Evolutionary conservation across 2,329 filamentous ascomycete genomes (phyloP).

Genomic region (Colletotrichum horii): DNA sequence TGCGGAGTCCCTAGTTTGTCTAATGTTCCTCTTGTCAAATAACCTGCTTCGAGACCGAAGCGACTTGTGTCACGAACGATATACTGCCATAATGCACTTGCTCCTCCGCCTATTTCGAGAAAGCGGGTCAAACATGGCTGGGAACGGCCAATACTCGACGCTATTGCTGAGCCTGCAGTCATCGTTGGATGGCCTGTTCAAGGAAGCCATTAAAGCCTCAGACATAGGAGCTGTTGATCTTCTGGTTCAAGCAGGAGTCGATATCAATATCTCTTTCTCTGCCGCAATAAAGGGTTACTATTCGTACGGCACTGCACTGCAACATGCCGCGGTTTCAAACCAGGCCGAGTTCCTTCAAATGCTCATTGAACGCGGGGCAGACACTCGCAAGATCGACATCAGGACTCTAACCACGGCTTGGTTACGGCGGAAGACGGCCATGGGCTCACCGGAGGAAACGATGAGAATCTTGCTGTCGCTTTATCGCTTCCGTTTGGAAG

Average conservation of each 20-base stretch:
- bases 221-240: neutral
- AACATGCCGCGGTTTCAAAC: accelerated
- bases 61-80: neutral
- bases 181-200: neutral
- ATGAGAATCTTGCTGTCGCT: neutral
- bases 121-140: accelerated
- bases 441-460: neutral
- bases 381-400: neutral
- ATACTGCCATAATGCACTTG: accelerated
- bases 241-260: neutral
- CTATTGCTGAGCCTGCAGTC: neutral
- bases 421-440: neutral
- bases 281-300: accelerated
- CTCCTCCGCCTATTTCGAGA: accelerated
- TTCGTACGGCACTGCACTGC: neutral
- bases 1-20: accelerated
- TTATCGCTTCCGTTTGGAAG: neutral
- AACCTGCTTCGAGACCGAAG: neutral
- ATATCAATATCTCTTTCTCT: neutral
- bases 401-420: accelerated
- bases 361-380: neutral
- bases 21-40: neutral
- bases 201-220: neutral
- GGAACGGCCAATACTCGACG: accelerated
- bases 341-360: accelerated